These are phyloP conservation scores for Lignosus rhinocerotis DNA, from an alignment of 1,284 basidiomycete genomes.

Conservation along the genomic window DNA sequence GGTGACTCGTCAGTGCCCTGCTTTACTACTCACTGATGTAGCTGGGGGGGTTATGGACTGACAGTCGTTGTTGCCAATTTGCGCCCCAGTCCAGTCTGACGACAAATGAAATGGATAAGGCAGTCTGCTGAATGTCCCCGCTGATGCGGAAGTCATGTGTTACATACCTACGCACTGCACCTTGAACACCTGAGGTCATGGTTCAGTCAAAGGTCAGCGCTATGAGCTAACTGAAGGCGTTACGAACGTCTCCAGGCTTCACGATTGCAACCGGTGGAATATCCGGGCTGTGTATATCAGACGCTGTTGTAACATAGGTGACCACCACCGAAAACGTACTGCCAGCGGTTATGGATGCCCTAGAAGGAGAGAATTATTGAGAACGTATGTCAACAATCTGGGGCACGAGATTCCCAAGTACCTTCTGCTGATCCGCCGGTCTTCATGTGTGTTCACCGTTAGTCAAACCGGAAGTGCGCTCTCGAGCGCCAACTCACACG, in stretches of 20 bases:
- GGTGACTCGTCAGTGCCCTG: neutral
- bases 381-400: neutral
- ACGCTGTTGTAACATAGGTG: neutral
- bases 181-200: constrained; percentile 57
- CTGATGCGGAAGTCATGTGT: neutral
- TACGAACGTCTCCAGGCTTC: constrained; percentile 59
- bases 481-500: constrained; percentile 42
- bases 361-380: constrained; percentile 24
- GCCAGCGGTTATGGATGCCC: constrained; percentile 75
- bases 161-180: constrained; percentile 67
- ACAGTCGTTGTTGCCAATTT: constrained; percentile 77
- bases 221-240: neutral
- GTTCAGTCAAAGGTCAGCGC: neutral
- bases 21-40: neutral
- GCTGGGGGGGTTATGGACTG: constrained; percentile 31
- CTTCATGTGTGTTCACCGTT: constrained; percentile 31
- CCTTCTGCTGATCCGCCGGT: constrained; percentile 65
- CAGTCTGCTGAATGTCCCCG: no score
- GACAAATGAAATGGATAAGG: constrained; percentile 1
- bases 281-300: constrained; percentile 49
- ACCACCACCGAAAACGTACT: constrained; percentile 45
- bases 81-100: constrained; percentile 73
- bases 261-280: constrained; percentile 67
- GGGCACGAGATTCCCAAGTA: constrained; percentile 21
- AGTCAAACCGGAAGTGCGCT: neutral